Base-by-base conservation (phyloP, 805 yeast species). In the Saccharomycodes ludwigii region DNA sequence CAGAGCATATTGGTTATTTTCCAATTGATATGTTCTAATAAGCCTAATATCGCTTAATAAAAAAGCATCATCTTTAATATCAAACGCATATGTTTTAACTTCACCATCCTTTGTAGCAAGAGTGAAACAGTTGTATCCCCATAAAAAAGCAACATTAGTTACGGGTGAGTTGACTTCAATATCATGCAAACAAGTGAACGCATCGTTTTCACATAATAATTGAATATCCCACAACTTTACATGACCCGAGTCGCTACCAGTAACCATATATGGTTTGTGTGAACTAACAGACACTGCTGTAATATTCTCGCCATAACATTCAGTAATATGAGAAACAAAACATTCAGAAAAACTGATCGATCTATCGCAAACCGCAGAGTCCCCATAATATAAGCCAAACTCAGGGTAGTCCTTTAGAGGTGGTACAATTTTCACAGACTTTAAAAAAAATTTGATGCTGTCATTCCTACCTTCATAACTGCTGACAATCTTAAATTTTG, bases 161-260 rank as follows among this genome's bases (percentile, higher is more conserved):
- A 83, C 63, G 0, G 72, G 39, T 0, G 72, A 59, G 0, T 66
- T 66, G 29, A 76, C 52, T 24, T 68, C 64, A 1, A 68, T 47
- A 1, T 68, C 56, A 6, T 70, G 40, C 6, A 61, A 51, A 0
- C 83, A 65, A 4, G 65, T 57, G 19, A 68, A 67, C 7, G 68
- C 57, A 3, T 74, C 69, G 24, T 77, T 79, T 33, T 67, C 68
- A 32, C 76, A 83, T 22, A 86, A 55, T 36, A 73, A 70, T 7
- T 58, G 44, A 1, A 76, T 54, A 46, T 83, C 93, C 96, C 96
- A 91, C 1, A 88, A 53, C 40, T 73, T 77, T 24, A 91, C 45
- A 2, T 58, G 47, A 0, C 96, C 95, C 18, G 68, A 66, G 29
- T 75, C 79, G 6, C 91, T 82, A 2, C 85, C 94, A 2, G 91